Percentiles rank a stretch among this genome's conserved stretches.
Evolutionary conservation across 805 yeast genomes (phyloP).

Genomic region (Wickerhamia fluorescens): DNA sequence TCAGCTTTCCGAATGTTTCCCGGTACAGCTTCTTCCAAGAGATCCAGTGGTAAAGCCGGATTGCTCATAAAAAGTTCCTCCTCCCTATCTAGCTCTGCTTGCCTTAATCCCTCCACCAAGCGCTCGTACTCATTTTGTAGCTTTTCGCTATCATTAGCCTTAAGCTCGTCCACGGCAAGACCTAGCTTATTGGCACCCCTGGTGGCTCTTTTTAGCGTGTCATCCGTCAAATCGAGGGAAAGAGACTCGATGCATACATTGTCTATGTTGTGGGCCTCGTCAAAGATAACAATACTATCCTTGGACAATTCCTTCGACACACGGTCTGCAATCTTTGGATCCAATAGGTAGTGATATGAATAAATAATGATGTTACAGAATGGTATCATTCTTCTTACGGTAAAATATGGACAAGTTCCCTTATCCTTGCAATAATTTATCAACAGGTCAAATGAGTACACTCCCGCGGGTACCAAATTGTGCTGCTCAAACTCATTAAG

Average conservation of each 20-base stretch:
- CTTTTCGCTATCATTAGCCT: conserved; percentile 72
- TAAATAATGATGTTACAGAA: conserved; percentile 90
- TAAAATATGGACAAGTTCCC: conserved; percentile 92
- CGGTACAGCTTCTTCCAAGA: conserved; percentile 88
- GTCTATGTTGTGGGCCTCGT: conserved; percentile 98
- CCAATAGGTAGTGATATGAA: conserved; percentile 92
- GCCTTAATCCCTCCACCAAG: conserved; percentile 82
- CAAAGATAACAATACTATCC: conserved; percentile 91
- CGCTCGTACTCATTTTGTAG: conserved; percentile 87
- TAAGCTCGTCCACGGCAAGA: conserved; percentile 79
- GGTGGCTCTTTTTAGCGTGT: conserved; percentile 76
- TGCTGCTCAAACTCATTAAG: conserved; percentile 81
- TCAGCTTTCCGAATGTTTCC: conserved; percentile 97
- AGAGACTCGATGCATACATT: conserved; percentile 96
- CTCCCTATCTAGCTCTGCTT: conserved; percentile 57
- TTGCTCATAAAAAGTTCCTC: conserved; percentile 75
- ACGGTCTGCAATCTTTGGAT: conserved; percentile 94
- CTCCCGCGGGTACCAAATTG: conserved; percentile 85
- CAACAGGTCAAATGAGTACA: conserved; percentile 85
- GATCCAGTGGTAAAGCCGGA: conserved; percentile 80
- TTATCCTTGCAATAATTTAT: conserved; percentile 67
- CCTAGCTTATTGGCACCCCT: conserved; percentile 77
- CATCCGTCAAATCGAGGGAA: conserved; percentile 88
- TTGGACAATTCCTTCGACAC: conserved; percentile 89
- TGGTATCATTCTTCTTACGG: conserved; percentile 96